Evolutionary conservation across 192 early-diverging fungal species (phyloP).

Genomic region (Gonapodya prolifera): DNA sequence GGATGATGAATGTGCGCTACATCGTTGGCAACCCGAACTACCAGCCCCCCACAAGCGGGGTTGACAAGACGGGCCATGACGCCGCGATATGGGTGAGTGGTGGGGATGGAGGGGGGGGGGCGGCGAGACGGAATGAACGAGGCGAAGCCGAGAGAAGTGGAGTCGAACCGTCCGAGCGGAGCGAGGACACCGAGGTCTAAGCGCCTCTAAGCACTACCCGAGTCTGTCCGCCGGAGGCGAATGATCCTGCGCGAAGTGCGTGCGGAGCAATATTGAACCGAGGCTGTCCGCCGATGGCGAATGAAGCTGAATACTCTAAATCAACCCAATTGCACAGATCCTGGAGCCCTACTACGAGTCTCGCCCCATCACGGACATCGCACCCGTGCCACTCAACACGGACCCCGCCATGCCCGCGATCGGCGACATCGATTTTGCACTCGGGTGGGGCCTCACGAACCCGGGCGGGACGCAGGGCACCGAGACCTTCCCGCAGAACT

Average conservation of each 20-base stretch:
- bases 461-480: background rate
- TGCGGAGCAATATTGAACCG: no score
- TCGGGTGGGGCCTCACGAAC: background rate
- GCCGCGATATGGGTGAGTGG: background rate
- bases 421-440: background rate
- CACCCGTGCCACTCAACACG: background rate
- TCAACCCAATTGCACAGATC: no score
- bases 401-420: background rate
- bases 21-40: background rate
- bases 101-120: no score
- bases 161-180: no score
- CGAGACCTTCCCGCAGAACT: background rate
- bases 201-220: no score
- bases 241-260: no score
- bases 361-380: background rate
- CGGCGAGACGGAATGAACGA: no score
- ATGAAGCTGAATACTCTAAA: no score
- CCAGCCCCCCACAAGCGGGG: background rate
- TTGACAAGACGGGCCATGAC: background rate
- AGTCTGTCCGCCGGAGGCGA: no score
- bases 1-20: background rate
- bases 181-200: no score
- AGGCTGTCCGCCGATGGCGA: no score
- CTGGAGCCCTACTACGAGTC: background rate
- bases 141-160: no score